phyloP scores from a whole-genome alignment of 2,329 filamentous ascomycete species.

The Penicillium sp. region DNA sequence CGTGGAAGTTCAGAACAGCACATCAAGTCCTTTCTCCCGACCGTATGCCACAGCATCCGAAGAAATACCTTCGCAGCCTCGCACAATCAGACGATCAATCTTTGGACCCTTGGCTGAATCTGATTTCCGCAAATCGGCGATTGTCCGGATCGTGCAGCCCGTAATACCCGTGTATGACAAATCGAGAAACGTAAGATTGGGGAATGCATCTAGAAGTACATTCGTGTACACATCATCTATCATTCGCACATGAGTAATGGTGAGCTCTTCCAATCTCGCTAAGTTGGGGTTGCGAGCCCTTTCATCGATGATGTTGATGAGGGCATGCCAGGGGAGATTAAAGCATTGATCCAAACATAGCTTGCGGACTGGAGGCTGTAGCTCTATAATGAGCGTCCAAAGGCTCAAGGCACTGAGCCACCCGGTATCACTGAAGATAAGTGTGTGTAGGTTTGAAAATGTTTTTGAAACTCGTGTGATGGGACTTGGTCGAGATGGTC shows the following conservation, averaged over 20 bases:
- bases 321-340: constrained; percentile 7
- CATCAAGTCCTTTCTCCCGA: constrained; percentile 27
- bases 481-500: constrained; percentile 12
- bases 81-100: constrained; percentile 29
- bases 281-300: constrained; percentile 6
- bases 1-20: constrained; percentile 20
- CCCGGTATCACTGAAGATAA: constrained; percentile 28
- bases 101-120: constrained; percentile 7
- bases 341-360: constrained; percentile 32
- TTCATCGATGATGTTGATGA: neutral
- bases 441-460: constrained; percentile 26
- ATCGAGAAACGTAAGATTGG: constrained; percentile 33
- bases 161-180: constrained; percentile 36
- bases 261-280: constrained; percentile 29
- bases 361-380: constrained; percentile 22
- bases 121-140: constrained; percentile 25
- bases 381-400: constrained; percentile 13
- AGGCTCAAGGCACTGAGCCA: constrained; percentile 23
- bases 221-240: constrained; percentile 28
- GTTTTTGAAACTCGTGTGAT: neutral
- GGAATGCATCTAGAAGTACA: constrained; percentile 22
- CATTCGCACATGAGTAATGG: constrained; percentile 24
- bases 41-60: constrained; percentile 37
- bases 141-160: constrained; percentile 33
- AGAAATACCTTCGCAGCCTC: constrained; percentile 32